phyloP scores from a whole-genome alignment of 306 rosid genomes.

The Mimosa pudica region DNA sequence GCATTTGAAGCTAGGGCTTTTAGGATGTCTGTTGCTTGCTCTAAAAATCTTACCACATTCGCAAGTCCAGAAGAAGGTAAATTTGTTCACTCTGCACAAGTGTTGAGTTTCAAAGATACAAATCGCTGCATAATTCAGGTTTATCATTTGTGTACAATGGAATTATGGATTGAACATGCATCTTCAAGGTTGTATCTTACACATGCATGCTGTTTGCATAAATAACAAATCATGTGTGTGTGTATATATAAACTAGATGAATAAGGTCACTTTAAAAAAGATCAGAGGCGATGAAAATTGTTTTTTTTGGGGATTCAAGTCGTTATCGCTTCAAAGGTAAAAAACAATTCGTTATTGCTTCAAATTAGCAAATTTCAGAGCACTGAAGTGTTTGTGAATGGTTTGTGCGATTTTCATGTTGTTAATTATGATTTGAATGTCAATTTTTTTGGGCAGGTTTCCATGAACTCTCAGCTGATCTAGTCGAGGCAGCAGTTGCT shows the following conservation, averaged over 20 bases:
- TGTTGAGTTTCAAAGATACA: constrained; percentile 14
- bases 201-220: background rate
- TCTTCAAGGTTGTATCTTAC: constrained; percentile 1
- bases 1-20: constrained; percentile 90
- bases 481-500: constrained; percentile 82
- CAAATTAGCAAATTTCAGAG: background rate
- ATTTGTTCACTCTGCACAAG: constrained; percentile 32
- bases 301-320: background rate
- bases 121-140: background rate
- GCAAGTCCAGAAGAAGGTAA: constrained; percentile 79
- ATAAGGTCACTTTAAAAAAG: background rate
- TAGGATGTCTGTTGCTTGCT: constrained; percentile 76
- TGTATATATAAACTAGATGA: background rate
- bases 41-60: constrained; percentile 70
- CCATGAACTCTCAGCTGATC: constrained; percentile 72
- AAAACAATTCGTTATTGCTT: constrained; percentile 15
- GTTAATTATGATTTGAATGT: constrained; percentile 18
- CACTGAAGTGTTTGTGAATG: background rate
- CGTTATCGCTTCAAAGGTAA: background rate
- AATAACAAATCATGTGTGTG: background rate
- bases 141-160: background rate
- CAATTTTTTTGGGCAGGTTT: constrained; percentile 57
- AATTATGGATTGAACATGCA: constrained; percentile 26
- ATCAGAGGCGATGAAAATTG: background rate
- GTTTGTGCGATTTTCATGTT: constrained; percentile 7